These are phyloP conservation scores for Entophlyctis helioformis DNA, from an alignment of 192 early-diverging fungal genomes.

Conservation along the genomic window DNA sequence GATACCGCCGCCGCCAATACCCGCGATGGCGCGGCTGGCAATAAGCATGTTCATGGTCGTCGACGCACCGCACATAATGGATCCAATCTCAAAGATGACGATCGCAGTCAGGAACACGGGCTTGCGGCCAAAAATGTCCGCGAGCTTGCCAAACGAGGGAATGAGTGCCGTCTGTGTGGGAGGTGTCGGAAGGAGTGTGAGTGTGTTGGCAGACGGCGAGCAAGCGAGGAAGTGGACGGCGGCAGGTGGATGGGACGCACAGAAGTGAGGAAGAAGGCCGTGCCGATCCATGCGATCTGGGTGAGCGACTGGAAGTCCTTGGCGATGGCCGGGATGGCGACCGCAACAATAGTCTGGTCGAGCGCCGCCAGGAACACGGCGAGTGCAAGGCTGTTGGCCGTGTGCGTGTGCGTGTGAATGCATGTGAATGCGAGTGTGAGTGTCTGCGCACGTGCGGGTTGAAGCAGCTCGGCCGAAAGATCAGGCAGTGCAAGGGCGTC, in stretches of 20 bases:
- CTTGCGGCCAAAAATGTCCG: conserved; percentile 84
- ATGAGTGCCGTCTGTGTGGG: conserved; percentile 45
- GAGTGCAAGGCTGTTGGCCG: conserved; percentile 16
- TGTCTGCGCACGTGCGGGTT: too few relatives aligned
- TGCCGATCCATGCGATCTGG: conserved; percentile 28
- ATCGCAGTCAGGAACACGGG: conserved; percentile 56
- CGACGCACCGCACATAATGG: conserved; percentile 64
- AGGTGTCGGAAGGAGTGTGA: too few relatives aligned
- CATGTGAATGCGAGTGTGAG: too few relatives aligned
- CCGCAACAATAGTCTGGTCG: conserved; percentile 31
- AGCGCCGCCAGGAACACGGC: conserved; percentile 26
- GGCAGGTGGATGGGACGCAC: not conserved
- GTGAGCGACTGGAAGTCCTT: conserved; percentile 16
- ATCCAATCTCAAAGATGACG: conserved; percentile 63
- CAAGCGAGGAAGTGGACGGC: conserved; percentile 6
- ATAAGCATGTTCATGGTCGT: conserved; percentile 45
- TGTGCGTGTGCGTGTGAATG: too few relatives aligned
- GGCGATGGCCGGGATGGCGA: conserved; percentile 18
- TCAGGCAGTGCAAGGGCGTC: too few relatives aligned
- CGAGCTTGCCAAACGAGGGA: conserved; percentile 67
- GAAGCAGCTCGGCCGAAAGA: too few relatives aligned
- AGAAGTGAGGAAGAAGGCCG: conserved; percentile 23
- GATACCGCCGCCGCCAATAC: conserved; percentile 68
- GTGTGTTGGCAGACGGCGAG: too few relatives aligned
- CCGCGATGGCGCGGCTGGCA: conserved; percentile 59